Evolutionary conservation across 768 basidiomycete species (phyloP), one percentile per base, ranked within the genome.

Genomic region (Leccinum truebloodii): DNA sequence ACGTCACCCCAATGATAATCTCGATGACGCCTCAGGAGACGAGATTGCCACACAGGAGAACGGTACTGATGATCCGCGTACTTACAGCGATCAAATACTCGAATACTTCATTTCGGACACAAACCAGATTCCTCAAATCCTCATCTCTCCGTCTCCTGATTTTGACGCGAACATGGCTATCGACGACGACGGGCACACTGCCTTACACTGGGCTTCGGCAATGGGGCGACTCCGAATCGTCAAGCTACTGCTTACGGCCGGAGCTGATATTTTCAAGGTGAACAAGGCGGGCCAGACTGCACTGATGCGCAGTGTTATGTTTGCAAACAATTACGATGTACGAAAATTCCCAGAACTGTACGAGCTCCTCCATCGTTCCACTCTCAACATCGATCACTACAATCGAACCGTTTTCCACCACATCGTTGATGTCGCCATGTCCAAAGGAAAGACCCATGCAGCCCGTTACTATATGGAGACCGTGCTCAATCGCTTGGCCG

Each of bases 391-490:
- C 76, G 97, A 99, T 80, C 92, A 95, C 73, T 89, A 88, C 71
- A 98, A 98, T 71, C 90, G 96, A 13, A 98, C 96, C 34, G 90
- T 98, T 12, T 98, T 99, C 71, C 97, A 99, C 73, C 95, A 99
- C 71, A 91, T 98, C 61, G 92, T 98, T 41, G 96, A 99, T 67
- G 87, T 99, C 18, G 97, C 97, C 14, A 90, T 98, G 86, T 88
- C 94, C 41, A 98, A 98, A 75, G 92, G 92, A 57, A 99, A 99
- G 78, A 92, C 94, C 0, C 97, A 98, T 67, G 97, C 97, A 2
- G 94, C 96, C 9, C 85, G 95, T 24, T 99, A 99, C 77, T 99
- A 99, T 76, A 94, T 99, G 94, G 97, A 99, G 75, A 95, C 94
- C 0, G 87, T 98, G 44, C 82, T 99, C 57, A 81, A 80, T 46